Conservation (phyloP, 2,329 filamentous ascomycete species). For the Cordyceps cicadae region DNA sequence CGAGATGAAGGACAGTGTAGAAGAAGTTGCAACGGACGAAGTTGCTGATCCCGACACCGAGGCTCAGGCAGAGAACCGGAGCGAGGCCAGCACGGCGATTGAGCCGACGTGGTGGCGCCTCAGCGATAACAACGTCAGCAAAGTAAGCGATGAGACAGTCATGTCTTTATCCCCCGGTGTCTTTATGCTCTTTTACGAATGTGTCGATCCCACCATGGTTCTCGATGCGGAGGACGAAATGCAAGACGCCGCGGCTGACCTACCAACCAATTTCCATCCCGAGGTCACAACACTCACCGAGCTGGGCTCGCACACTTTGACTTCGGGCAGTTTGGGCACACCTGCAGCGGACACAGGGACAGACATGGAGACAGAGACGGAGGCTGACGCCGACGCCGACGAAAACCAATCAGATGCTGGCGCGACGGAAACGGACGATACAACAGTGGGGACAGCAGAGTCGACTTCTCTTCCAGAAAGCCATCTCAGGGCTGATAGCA, state of each 20-base stretch:
- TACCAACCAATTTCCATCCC: neutral
- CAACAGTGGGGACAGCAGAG: constrained; percentile 5
- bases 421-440: constrained; percentile 8
- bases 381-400: constrained; percentile 1
- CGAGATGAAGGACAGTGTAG: neutral
- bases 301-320: neutral
- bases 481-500: neutral
- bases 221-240: constrained; percentile 25
- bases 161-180: constrained; percentile 65
- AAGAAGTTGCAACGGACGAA: neutral
- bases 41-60: neutral
- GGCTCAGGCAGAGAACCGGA: neutral
- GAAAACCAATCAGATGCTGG: neutral
- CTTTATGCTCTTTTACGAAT: constrained; percentile 97
- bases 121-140: constrained; percentile 77
- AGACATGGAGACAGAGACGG: neutral
- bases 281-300: neutral
- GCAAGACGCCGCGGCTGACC: constrained; percentile 3
- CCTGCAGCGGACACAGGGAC: neutral
- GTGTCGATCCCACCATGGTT: constrained; percentile 47
- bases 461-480: neutral
- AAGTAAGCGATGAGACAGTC: constrained; percentile 65
- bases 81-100: neutral
- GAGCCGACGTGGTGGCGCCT: constrained; percentile 59
- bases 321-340: neutral